Base-by-base conservation (phyloP, 148 eudicot genomes). In the Silene latifolia region DNA sequence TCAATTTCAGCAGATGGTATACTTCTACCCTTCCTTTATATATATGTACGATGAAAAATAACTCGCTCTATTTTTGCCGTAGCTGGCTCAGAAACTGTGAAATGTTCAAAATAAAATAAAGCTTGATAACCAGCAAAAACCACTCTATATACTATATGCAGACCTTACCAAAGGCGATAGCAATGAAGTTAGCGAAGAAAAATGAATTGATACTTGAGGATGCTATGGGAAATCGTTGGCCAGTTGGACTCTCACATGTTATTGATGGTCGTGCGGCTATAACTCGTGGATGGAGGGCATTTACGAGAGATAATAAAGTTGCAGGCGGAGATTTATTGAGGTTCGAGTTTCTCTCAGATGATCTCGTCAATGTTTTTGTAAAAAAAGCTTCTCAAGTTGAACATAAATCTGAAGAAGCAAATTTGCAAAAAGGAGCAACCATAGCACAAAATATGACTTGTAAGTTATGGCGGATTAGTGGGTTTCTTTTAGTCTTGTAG, bases 141-240 rank as follows among this genome's bases (percentile, higher is more conserved):
- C 18, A 24, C 44, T 39, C 8, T 39, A 7, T 39, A 42, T 67
- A 47, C 24, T 44, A 15, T 27, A 7, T 76, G 68, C 83, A 80
- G 83, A 13, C 24, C 0, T 19, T 80, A 32, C 83, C 83, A 20
- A 76, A 27, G 67, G 73, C 63, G 0, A 25, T 71, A 35, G 56
- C 59, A 46, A 60, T n/a, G 71, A 80, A 66, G 64, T 29, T 80
- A 20, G 39, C 32, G 8, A 47, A 23, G 69, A 76, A 76, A 59
- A 42, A 65, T 27, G 27, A 23, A 64, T n/a, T 80, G 69, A 76
- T 18, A 51, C 72, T 80, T 11, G 73, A 72, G 58, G 53, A 80
- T 76, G 76, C 54, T 24, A 17, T 59, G 19, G 83, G 76, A 3
- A 47, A 76, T n/a, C n/a, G 57, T 42, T 80, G 83, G 83, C 66